Base-by-base conservation (phyloP, 371 early-diverging fungal genomes). In the Mucor saturninus region DNA sequence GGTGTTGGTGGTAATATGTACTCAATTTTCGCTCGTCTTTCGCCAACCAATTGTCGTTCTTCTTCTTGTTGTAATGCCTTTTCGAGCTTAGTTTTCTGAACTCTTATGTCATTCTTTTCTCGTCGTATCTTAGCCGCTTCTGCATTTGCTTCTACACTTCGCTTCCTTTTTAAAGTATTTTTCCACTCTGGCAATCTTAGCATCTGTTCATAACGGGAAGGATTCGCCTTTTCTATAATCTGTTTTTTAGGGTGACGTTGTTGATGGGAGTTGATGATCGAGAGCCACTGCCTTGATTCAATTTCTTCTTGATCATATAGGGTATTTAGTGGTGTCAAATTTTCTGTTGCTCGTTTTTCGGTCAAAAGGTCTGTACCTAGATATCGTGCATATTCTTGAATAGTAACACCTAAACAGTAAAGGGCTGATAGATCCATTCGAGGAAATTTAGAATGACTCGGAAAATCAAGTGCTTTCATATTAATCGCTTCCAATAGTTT, bases 401-500 rank as follows among this genome's bases (percentile, higher is more conserved):
- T 40, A 2, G 54, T 49, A 14, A 62, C 46, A 14, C 62, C 62
- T 4, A 55, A n/a, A 38, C 62, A 62, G 32, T 62, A 62, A 13
- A 62, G 48, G 11, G 62, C 54, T 46, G 62, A 55, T 55, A 62
- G 4, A 29, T 62, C 55, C 56, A 62, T 55, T 0, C 11, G 9
- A 1, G 62, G 62, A 11, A 62, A 55, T 4, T 14, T 14, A 28
- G 39, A 38, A 13, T 62, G 38, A 4, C 6, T n/a, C n/a, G 56
- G 15, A 7, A 62, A 31, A 55, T 62, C 38, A 2, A 26, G 13
- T 39, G 62, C 62, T 55, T 49, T 35, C 38, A 55, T 13, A 38
- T 55, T 62, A 15, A 62, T 54, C 5, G 55, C 29, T 31, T 62
- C 55, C 39, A 62, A 14, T 55, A 62, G 13, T 62, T 62, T 62